phyloP scores from a whole-genome alignment of 2,329 filamentous ascomycete genomes.

The Colletotrichum echinochloae region DNA sequence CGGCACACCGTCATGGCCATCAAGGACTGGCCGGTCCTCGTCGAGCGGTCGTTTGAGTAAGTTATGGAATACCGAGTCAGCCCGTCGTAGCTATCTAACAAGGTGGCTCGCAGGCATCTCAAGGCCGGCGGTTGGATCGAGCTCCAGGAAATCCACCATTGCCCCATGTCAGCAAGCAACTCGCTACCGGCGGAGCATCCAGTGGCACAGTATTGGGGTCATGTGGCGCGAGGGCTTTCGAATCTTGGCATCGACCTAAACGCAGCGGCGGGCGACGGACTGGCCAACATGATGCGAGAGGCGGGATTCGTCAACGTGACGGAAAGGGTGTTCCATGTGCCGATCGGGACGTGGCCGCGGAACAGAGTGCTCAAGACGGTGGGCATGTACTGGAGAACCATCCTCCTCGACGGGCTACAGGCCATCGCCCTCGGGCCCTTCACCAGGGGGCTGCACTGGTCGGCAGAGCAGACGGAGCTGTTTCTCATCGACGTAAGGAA shows the following conservation, averaged over 20 bases:
- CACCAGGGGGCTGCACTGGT: constrained; percentile 62
- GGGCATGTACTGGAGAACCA: constrained; percentile 64
- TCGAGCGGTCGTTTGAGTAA: constrained; percentile 61
- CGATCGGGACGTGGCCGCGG: constrained; percentile 66
- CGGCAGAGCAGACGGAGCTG: constrained; percentile 60
- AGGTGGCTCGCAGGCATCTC: constrained; percentile 54
- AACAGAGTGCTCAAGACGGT: constrained; percentile 64
- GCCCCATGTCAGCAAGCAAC: constrained; percentile 57
- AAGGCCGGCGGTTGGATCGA: constrained; percentile 68
- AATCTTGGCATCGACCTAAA: constrained; percentile 61
- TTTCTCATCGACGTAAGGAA: constrained; percentile 61
- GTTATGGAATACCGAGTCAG: constrained; percentile 36
- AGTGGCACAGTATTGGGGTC: constrained; percentile 60
- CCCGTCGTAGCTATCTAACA: neutral
- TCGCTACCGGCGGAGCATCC: constrained; percentile 54
- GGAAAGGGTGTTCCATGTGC: constrained; percentile 62
- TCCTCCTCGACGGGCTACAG: constrained; percentile 62
- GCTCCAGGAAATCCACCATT: constrained; percentile 65
- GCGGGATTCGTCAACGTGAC: constrained; percentile 66
- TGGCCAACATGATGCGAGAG: constrained; percentile 60
- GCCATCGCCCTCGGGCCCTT: constrained; percentile 65
- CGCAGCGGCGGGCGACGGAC: constrained; percentile 54
- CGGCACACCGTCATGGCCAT: constrained; percentile 68
- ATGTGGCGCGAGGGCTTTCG: constrained; percentile 58
- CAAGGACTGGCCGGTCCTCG: constrained; percentile 64